phyloP scores from a whole-genome alignment of 768 basidiomycete genomes.

The Lepiota venenata region DNA sequence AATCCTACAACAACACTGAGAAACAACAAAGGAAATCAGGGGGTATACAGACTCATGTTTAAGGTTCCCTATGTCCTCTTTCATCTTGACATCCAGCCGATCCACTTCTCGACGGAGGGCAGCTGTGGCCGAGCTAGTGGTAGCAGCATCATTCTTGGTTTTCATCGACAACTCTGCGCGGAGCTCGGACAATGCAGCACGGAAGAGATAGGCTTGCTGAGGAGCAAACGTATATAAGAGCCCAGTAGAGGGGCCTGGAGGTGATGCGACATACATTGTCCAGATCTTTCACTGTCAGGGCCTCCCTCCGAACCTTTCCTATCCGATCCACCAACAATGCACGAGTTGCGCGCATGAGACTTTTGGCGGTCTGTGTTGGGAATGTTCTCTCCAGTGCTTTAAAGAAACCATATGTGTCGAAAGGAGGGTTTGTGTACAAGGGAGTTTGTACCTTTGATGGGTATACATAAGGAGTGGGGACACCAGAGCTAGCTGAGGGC shows the following conservation, averaged over 20 bases:
- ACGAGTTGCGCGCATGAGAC: conserved; percentile 81
- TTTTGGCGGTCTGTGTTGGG: conserved; percentile 67
- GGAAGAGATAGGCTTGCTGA: conserved; percentile 94
- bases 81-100: conserved; percentile 82
- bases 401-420: conserved; percentile 82
- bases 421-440: conserved; percentile 67
- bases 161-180: conserved; percentile 81
- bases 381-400: conserved; percentile 68
- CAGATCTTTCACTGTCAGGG: conserved; percentile 70
- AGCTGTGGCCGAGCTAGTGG: conserved; percentile 74
- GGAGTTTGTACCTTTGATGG: conserved; percentile 16
- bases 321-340: conserved; percentile 77
- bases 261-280: conserved; percentile 61
- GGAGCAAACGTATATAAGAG: background rate
- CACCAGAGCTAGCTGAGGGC: background rate
- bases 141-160: conserved; percentile 79
- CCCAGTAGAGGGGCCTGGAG: background rate
- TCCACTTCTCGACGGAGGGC: conserved; percentile 87
- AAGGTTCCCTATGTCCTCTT: conserved; percentile 83
- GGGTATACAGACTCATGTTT: conserved; percentile 80
- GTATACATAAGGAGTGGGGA: conserved; percentile 10
- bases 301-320: conserved; percentile 68
- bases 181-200: conserved; percentile 88
- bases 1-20: conserved; percentile 49
- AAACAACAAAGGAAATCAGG: conserved; percentile 2